Percentiles rank a stretch among this genome's conserved stretches.
These are phyloP conservation scores for Xylaria curta DNA, from an alignment of 495 filamentous ascomycete species.

Conservation along the genomic window DNA sequence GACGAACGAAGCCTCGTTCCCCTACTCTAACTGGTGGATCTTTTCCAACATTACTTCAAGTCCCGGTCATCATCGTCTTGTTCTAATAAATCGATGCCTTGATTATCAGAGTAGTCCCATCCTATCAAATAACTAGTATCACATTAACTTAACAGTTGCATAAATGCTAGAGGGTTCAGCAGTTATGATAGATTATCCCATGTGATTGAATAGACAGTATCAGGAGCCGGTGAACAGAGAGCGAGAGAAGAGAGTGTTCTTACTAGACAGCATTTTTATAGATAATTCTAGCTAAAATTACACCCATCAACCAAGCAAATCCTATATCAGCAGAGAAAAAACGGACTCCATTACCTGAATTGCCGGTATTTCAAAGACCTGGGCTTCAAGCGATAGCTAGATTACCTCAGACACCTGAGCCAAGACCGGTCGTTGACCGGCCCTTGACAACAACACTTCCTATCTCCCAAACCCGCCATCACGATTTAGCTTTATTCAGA, in stretches of 20 bases:
- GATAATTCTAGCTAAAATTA: too few species aligned
- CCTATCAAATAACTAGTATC: too few species aligned
- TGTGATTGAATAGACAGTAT: background rate
- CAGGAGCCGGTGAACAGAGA: background rate
- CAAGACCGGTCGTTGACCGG: too few species aligned
- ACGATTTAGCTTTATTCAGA: too few species aligned
- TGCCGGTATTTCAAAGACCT: too few species aligned
- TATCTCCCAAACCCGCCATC: too few species aligned
- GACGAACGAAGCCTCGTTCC: constrained; percentile 37
- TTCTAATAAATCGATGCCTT: constrained; percentile 44
- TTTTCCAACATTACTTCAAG: constrained; percentile 37
- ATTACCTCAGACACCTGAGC: too few species aligned
- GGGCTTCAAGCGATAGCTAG: too few species aligned
- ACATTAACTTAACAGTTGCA: background rate
- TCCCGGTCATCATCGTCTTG: constrained; percentile 41
- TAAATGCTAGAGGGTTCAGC: background rate
- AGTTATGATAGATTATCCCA: background rate
- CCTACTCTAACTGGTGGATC: constrained; percentile 35
- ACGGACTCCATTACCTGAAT: too few species aligned
- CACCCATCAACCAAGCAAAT: too few species aligned
- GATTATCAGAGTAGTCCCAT: constrained; percentile 35
- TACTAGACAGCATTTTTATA: background rate
- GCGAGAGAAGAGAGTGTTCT: background rate
- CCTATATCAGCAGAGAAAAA: too few species aligned
- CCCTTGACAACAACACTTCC: too few species aligned